Base-by-base conservation (phyloP, 345 rosid species). In the Trapa bicornis region DNA sequence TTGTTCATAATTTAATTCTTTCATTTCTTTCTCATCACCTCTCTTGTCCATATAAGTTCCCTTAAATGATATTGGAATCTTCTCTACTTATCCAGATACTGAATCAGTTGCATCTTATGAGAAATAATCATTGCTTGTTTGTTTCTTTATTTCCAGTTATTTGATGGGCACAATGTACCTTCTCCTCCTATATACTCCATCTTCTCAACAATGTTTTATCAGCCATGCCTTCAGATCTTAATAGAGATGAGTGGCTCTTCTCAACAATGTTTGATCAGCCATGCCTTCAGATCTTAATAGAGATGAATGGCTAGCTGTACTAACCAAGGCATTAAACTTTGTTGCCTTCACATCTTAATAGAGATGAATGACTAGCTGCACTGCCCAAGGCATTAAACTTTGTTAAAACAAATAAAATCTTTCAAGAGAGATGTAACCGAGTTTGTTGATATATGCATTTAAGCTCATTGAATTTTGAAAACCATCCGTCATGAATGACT, bases 141-240 rank as follows among this genome's bases (percentile, higher is more conserved):
- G 17, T 65, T 5, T 56, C 9, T 58, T 47, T 17, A 41, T 64
- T 72, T 80, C 85, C 85, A 95, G 99, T 75, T 95, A 73, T 95
- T 95, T 86, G 99, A 95, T 79, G 99, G 99, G 45, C 99, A 95
- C 69, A 95, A 95, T 73, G 99, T 97, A 43, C 80, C 97, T 71
- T 96, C 86, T 41, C 97, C 99, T 66, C 97, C 99, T 69, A 86
- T 95, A 45, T 95, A 91, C 80, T 82, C 97, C 0, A 95, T 75
- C 94, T 95, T 33, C 72, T 95, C 37, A 86, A 76, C 70, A 95
- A 95, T 75, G 86, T 95, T 64, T 80, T 91, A 73, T 76, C 78
- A 68, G 96, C 97, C 33, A 78, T 95, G 71, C 97, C 99, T 14
- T 79, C 87, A 38, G 93, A 91, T 80, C 96, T 95, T 72, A 89